Percentiles rank a stretch among this genome's conserved stretches.
These are phyloP conservation scores for Parachaetomium inaequale DNA, from an alignment of 495 filamentous ascomycete species.

Conservation along the genomic window DNA sequence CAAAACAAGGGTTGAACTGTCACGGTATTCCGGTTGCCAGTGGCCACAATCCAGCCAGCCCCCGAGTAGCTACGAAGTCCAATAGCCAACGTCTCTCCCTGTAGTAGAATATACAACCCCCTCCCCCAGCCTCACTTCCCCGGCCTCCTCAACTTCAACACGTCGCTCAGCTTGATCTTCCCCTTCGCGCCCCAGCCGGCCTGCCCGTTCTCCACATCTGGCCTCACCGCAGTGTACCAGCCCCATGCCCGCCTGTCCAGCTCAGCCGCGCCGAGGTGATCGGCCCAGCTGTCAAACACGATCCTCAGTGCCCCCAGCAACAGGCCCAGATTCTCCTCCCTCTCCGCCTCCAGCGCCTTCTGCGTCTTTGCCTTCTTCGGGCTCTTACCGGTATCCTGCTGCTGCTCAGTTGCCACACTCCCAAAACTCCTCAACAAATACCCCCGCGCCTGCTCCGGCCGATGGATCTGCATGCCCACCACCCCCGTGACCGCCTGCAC, in stretches of 20 bases:
- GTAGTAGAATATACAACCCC: not conserved
- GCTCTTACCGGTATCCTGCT: constrained; percentile 4
- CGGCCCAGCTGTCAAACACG: constrained; percentile 67
- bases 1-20: too few species aligned
- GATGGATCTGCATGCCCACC: constrained; percentile 60
- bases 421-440: constrained; percentile 63
- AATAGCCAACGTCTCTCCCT: too few species aligned
- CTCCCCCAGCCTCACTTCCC: not conserved
- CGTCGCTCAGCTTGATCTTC: constrained; percentile 58
- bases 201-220: constrained; percentile 65
- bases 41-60: too few species aligned
- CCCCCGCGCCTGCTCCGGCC: constrained; percentile 56
- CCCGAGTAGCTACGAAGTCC: too few species aligned
- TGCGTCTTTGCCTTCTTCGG: constrained; percentile 39
- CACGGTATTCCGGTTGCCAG: too few species aligned
- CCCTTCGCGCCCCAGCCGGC: constrained; percentile 82
- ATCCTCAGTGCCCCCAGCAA: constrained; percentile 64
- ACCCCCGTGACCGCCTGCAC: constrained; percentile 23
- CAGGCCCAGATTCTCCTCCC: constrained; percentile 61
- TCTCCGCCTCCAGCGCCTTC: constrained; percentile 49
- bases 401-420: not conserved
- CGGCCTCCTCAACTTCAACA: constrained; percentile 55
- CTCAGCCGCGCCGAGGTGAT: constrained; percentile 53
- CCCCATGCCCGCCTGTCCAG: constrained; percentile 71
- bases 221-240: constrained; percentile 74